Percentiles rank a stretch among this genome's conserved stretches.
Conservation (phyloP, 1,139 yeast species). For the Debaryomyces udenii region DNA sequence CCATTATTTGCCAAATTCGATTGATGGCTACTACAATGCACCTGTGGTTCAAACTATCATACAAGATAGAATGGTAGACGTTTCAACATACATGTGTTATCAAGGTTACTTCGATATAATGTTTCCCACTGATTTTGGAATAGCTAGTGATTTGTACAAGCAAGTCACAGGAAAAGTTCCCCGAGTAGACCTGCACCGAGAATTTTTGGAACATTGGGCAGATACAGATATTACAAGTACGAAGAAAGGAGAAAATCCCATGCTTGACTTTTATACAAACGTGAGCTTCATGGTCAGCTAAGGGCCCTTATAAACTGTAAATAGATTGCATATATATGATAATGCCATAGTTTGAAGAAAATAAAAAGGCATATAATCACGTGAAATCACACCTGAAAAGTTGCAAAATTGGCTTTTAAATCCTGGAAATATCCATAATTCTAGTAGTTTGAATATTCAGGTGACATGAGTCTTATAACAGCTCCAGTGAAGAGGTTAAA, state of each 20-base stretch:
- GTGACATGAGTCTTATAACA: neutral
- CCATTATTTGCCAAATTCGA: slow-evolving; percentile 61
- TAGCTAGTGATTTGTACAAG: slow-evolving; percentile 63
- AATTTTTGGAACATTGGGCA: slow-evolving; percentile 72
- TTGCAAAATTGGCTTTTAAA: neutral
- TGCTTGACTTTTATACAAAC: slow-evolving; percentile 76
- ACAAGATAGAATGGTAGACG: slow-evolving; percentile 67
- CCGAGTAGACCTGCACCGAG: slow-evolving; percentile 59
- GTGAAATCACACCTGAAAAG: slow-evolving; percentile 3
- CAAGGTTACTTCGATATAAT: slow-evolving; percentile 87
- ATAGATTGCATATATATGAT: neutral
- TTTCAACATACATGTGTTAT: slow-evolving; percentile 73
- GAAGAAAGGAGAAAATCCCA: slow-evolving; percentile 82
- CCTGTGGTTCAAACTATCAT: slow-evolving; percentile 87
- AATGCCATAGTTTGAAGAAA: too few species aligned
- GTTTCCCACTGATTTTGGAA: slow-evolving; percentile 79
- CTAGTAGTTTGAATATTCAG: neutral
- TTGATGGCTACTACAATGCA: slow-evolving; percentile 64
- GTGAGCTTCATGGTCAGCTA: slow-evolving; percentile 69
- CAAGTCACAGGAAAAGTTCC: slow-evolving; percentile 67
- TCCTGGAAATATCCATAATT: neutral
- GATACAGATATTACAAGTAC: slow-evolving; percentile 70
- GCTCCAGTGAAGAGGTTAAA: slow-evolving; percentile 20
- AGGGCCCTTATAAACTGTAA: neutral
- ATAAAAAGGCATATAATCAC: neutral